These are phyloP conservation scores for Silybum marianum DNA, from an alignment of 129 eudicot species.

Conservation along the genomic window DNA sequence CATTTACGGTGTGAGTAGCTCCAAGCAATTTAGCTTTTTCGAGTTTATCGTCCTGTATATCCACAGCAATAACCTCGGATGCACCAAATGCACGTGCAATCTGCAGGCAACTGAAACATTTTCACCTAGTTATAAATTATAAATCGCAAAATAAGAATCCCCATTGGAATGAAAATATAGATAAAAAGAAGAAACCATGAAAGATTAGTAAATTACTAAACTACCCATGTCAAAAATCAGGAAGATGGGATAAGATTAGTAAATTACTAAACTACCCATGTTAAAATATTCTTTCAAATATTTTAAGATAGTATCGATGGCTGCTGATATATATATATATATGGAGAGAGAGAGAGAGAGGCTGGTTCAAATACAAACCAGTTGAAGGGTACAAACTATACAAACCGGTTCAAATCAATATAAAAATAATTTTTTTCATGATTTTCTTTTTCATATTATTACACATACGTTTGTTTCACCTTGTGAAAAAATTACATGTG, in stretches of 20 bases:
- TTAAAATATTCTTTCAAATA: background rate
- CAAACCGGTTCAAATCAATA: too few species aligned
- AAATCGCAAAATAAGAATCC: background rate
- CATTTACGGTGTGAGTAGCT: conserved; percentile 88
- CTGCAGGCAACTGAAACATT: conserved; percentile 81
- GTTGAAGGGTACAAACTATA: too few species aligned
- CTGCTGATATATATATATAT: background rate
- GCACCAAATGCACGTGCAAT: conserved; percentile 99
- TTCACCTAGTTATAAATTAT: conserved; percentile 35
- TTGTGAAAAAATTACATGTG: too few species aligned
- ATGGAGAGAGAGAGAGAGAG: too few species aligned
- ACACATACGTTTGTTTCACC: too few species aligned
- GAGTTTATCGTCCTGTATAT: conserved; percentile 86
- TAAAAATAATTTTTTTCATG: too few species aligned
- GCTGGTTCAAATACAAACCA: too few species aligned
- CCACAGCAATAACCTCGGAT: conserved; percentile 90
- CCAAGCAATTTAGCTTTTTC: conserved; percentile 82
- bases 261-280: background rate
- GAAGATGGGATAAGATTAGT: background rate
- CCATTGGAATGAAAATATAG: background rate
- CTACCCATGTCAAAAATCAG: too few species aligned
- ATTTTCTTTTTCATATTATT: too few species aligned
- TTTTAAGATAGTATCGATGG: background rate
- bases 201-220: background rate
- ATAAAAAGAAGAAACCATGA: conserved; percentile 4